phyloP scores from a whole-genome alignment of 805 yeast species.

The Saitoella complicata region DNA sequence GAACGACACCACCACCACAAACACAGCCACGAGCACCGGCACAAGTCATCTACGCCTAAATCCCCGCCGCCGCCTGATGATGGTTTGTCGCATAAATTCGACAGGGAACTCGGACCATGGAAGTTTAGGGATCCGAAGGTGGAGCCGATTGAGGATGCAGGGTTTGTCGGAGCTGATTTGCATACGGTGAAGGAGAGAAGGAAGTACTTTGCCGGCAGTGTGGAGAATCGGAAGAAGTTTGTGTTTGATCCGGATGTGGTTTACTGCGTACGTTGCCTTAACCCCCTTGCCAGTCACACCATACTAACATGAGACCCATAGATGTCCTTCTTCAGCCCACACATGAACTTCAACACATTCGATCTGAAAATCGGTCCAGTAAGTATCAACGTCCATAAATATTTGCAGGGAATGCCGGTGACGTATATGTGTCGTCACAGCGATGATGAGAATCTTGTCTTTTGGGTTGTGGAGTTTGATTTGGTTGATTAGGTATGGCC shows the following conservation, averaged over 20 bases:
- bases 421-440: slow-evolving; percentile 1
- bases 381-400: not conserved
- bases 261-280: not conserved
- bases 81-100: not conserved
- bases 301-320: not conserved
- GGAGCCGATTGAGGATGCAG: slow-evolving; percentile 2
- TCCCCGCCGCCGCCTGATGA: too few relatives aligned
- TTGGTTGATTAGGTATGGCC: not conserved
- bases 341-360: slow-evolving; percentile 2
- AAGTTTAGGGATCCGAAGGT: slow-evolving; percentile 2
- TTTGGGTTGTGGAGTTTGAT: slow-evolving; percentile 2
- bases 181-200: slow-evolving; percentile 2
- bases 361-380: slow-evolving; percentile 1
- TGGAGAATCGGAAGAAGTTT: not conserved
- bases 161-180: slow-evolving; percentile 1
- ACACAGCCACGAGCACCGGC: too few relatives aligned
- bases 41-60: too few relatives aligned
- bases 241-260: slow-evolving; percentile 1
- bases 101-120: slow-evolving; percentile 1
- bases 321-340: slow-evolving; percentile 3
- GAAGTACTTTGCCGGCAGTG: slow-evolving; percentile 2
- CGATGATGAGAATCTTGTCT: not conserved
- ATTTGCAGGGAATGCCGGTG: not conserved
- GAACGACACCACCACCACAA: too few relatives aligned
- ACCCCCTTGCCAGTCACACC: not conserved